Evolutionary conservation across 805 yeast species (phyloP).

Genomic region (Zygotorulaspora chibaensis): DNA sequence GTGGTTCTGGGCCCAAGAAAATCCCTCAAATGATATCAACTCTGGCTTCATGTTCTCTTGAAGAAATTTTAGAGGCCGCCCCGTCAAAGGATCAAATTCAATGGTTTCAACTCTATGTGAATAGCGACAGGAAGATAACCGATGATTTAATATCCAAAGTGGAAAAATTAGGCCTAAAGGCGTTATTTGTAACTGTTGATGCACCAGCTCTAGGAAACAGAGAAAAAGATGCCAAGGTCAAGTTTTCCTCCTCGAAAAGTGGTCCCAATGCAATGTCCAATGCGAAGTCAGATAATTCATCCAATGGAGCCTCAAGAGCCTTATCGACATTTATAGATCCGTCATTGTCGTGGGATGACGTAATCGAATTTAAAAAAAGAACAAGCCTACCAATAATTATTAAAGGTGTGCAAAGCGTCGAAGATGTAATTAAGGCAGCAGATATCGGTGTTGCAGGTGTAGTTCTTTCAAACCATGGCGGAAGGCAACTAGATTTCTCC

Average conservation of each 20-base stretch:
- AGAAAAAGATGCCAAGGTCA: constrained; percentile 78
- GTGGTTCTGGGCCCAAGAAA: constrained; percentile 62
- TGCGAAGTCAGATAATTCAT: constrained; percentile 42
- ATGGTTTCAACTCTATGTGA: constrained; percentile 88
- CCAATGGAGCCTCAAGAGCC: constrained; percentile 83
- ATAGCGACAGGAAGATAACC: constrained; percentile 66
- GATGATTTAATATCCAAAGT: constrained; percentile 62
- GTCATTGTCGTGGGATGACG: constrained; percentile 59
- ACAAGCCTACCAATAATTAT: constrained; percentile 65
- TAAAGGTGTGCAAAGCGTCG: constrained; percentile 82
- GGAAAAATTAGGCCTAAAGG: constrained; percentile 69
- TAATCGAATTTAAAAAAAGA: constrained; percentile 48
- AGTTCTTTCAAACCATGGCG: constrained; percentile 87
- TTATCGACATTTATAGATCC: constrained; percentile 82
- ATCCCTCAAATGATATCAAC: constrained; percentile 84
- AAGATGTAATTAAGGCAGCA: constrained; percentile 70
- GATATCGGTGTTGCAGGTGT: constrained; percentile 71
- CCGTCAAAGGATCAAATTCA: constrained; percentile 59
- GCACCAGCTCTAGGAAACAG: constrained; percentile 90
- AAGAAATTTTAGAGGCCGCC: constrained; percentile 75
- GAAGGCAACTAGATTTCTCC: constrained; percentile 79
- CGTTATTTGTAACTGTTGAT: constrained; percentile 84
- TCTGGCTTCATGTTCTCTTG: constrained; percentile 80
- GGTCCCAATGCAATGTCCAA: constrained; percentile 41
- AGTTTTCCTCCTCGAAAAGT: constrained; percentile 43